Evolutionary conservation across 768 basidiomycete species (phyloP).

Genomic region (Lentinus tigrinus): DNA sequence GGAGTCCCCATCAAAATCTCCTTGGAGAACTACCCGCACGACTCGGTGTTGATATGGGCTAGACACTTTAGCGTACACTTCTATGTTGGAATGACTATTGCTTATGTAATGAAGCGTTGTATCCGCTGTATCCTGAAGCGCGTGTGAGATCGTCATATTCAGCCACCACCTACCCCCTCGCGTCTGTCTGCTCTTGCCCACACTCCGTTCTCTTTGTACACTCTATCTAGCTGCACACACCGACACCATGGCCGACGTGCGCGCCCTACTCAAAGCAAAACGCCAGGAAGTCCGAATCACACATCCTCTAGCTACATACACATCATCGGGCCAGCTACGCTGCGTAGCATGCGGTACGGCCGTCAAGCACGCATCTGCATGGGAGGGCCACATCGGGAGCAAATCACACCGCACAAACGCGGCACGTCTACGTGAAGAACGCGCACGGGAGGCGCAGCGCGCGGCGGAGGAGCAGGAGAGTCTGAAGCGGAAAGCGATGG

Average conservation of each 20-base stretch:
- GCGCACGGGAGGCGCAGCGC: slow-evolving; percentile 34
- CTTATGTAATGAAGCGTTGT: slow-evolving; percentile 20
- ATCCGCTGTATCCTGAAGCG: background rate
- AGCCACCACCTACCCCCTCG: background rate
- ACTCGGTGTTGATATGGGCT: background rate
- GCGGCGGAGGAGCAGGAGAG: slow-evolving; percentile 37
- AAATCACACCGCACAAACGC: slow-evolving; percentile 74
- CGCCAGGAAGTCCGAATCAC: slow-evolving; percentile 69
- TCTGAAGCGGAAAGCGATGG: slow-evolving; percentile 33
- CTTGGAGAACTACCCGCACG: background rate
- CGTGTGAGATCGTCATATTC: slow-evolving; percentile 1
- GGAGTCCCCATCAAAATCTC: background rate
- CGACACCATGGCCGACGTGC: slow-evolving; percentile 68
- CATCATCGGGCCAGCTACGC: slow-evolving; percentile 60
- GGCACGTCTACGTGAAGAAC: slow-evolving; percentile 54
- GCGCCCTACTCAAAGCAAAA: slow-evolving; percentile 81
- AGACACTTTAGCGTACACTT: slow-evolving; percentile 12
- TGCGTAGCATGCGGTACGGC: slow-evolving; percentile 61
- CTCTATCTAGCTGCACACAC: background rate
- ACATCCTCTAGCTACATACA: slow-evolving; percentile 76
- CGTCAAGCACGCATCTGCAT: slow-evolving; percentile 79
- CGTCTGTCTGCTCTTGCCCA: background rate
- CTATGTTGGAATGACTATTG: slow-evolving; percentile 10
- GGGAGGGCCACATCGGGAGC: slow-evolving; percentile 84
- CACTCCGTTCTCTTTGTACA: background rate